A percentile compares a stretch with the other conserved stretches of the same genome.
These are phyloP conservation scores for Penicillium occitanis DNA, from an alignment of 2,329 filamentous ascomycete species.

Conservation along the genomic window DNA sequence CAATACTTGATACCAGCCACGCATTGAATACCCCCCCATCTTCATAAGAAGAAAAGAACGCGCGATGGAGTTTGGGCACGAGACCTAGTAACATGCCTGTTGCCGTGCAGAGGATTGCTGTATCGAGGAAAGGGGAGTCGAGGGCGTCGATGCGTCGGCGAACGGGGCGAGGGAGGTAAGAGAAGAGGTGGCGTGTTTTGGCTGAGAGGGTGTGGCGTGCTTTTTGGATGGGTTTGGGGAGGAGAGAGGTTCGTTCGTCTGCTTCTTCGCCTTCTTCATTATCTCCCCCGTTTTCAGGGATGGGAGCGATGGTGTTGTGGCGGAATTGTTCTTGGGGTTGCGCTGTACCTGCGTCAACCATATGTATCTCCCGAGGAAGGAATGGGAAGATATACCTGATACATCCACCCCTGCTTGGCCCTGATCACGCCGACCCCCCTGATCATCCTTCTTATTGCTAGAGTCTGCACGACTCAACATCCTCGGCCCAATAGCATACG, in stretches of 20 bases:
- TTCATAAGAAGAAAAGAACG: slow-evolving; percentile 60
- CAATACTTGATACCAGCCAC: slow-evolving; percentile 63
- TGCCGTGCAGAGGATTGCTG: slow-evolving; percentile 61
- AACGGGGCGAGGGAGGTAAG: slow-evolving; percentile 35
- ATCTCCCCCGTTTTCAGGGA: slow-evolving; percentile 12
- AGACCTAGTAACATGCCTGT: slow-evolving; percentile 61
- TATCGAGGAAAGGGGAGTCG: slow-evolving; percentile 58
- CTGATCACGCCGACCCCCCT: slow-evolving; percentile 27
- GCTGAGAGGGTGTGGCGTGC: slow-evolving; percentile 27
- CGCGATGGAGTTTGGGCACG: slow-evolving; percentile 57
- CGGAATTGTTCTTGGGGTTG: slow-evolving; percentile 15
- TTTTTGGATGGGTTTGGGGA: slow-evolving; percentile 41
- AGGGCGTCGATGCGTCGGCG: slow-evolving; percentile 41
- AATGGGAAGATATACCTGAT: neutral
- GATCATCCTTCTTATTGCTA: slow-evolving; percentile 15
- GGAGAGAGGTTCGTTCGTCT: slow-evolving; percentile 53
- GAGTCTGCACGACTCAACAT: slow-evolving; percentile 51
- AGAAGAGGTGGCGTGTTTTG: slow-evolving; percentile 30
- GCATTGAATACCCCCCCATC: slow-evolving; percentile 65
- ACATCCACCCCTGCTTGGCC: neutral
- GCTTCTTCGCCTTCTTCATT: slow-evolving; percentile 28
- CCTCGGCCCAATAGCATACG: slow-evolving; percentile 62
- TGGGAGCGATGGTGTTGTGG: neutral
- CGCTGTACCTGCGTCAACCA: neutral
- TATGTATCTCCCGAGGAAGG: neutral